Base-by-base conservation (phyloP, 1,139 yeast genomes). In the Komagataea norvegica region DNA sequence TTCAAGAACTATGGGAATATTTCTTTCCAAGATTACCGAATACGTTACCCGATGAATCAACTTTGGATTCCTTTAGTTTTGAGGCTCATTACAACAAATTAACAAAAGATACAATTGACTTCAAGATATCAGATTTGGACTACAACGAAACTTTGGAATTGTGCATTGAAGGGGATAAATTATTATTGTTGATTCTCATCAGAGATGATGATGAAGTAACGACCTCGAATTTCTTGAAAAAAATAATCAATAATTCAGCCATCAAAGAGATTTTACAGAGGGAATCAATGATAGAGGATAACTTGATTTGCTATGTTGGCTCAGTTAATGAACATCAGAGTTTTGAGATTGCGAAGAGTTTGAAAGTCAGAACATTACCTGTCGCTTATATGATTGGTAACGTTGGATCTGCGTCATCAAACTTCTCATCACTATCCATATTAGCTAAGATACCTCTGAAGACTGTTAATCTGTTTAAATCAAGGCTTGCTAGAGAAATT, bases 331-430 rank as follows among this genome's bases (percentile, higher is more conserved):
- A 61, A 27, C 37, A 56, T 9, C 68, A 64, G 42, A 53, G 61
- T 6, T 56, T 59, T 56, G 52, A 55, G 13, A 49, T 64, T 7
- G 57, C 64, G 2, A 50, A 49, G 22, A 48, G 51, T 17, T 30
- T 64, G 17, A 53, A 47, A 10, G 42, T 60, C 1, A 54, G 49
- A 25, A 47, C 43, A 1, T 46, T 60, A 0, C 67, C 68, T 1
- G 57, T 60, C 19, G 55, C 56, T 19, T 48, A 58, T n/a, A 39
- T 64, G n/a, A 43, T 63, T 32, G 68, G 61, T 3, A 64, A 64
- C 39, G 67, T 62, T 5, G 34, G 61, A 15, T 60, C 60, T 19
- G 59, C 64, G 1, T 38, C 56, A 13, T 53, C 49, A 37, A 59
- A 60, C 2, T 40, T 52, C 1, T 54, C 61, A 1, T 53, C 59